Conservation (phyloP, 495 filamentous ascomycete species). For the Viridothelium virens region DNA sequence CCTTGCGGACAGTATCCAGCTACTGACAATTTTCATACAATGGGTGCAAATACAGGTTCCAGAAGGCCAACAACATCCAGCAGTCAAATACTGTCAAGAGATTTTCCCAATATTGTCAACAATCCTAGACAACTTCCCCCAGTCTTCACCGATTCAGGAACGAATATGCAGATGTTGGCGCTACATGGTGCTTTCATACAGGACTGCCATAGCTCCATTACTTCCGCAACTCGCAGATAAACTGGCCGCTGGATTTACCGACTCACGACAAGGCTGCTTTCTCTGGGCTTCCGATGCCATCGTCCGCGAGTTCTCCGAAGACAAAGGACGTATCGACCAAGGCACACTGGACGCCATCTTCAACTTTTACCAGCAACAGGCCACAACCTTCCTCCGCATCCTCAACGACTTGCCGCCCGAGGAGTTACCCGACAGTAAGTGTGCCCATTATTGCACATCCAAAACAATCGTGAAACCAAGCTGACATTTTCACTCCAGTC, state of each 20-base stretch:
- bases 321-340: conserved; percentile 72
- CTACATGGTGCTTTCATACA: conserved; percentile 90
- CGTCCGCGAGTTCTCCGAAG: conserved; percentile 87
- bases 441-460: conserved; percentile 5
- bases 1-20: conserved; percentile 84
- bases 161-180: conserved; percentile 90
- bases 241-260: conserved; percentile 72
- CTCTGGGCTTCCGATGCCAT: conserved; percentile 95
- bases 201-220: conserved; percentile 77
- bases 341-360: conserved; percentile 84
- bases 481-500: conserved; percentile 44
- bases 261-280: conserved; percentile 89
- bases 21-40: conserved; percentile 84
- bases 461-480: background rate
- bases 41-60: conserved; percentile 69
- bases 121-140: conserved; percentile 76
- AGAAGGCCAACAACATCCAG: conserved; percentile 69
- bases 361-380: conserved; percentile 88
- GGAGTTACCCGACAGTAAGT: conserved; percentile 75
- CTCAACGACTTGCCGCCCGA: conserved; percentile 79
- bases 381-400: conserved; percentile 74
- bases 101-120: conserved; percentile 78
- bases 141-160: conserved; percentile 82
- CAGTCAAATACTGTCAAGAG: conserved; percentile 91
- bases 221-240: conserved; percentile 79